Evolutionary conservation across 2,329 filamentous ascomycete genomes (phyloP), one percentile per base, ranked within the genome.

Genomic region (Penicillium palitans): DNA sequence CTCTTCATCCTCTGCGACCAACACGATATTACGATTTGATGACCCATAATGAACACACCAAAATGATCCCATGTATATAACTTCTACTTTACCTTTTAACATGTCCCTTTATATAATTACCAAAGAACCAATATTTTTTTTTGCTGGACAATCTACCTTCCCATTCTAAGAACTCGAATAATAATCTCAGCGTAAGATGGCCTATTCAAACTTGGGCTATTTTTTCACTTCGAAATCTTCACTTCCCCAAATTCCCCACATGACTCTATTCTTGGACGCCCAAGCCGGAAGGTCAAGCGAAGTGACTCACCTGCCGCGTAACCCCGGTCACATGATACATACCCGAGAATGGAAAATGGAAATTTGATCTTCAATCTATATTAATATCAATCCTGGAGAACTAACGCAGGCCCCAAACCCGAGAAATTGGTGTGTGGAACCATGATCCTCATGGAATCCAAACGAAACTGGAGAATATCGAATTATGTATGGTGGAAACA

Each of bases 11-110:
- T 42, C 47, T 54, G 29, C 50, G n/a, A 33, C 55, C 44, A 35
- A 52, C 29, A 52, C 60, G 63, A 66, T 55, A 50, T 54, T 31
- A 66, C 50, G 63, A 66, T 7, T 58, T 61, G 19, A 64, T 42
- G 62, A 64, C 59, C 27, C 21, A 27, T 58, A 19, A 58, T 40
- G 41, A 62, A 55, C 41, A 66, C 17, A 62, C 19, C 49, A 66
- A 63, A 61, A 56, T 46, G 55, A 55, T 25, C 50, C 51, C 52
- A 59, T 61, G 56, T 59, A 53, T 35, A 48, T 59, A 59, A 45
- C 25, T 19, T 56, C 29, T 37, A 31, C 25, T 50, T 37, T 42
- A 31, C 19, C 35, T 40, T n/a, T 35, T n/a, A 29, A 57, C 29
- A 47, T 57, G 55, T 57, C 48, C 25, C 21, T 35, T 13, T 33